Base-by-base conservation (phyloP, 805 yeast species). In the Spathaspora girioi region DNA sequence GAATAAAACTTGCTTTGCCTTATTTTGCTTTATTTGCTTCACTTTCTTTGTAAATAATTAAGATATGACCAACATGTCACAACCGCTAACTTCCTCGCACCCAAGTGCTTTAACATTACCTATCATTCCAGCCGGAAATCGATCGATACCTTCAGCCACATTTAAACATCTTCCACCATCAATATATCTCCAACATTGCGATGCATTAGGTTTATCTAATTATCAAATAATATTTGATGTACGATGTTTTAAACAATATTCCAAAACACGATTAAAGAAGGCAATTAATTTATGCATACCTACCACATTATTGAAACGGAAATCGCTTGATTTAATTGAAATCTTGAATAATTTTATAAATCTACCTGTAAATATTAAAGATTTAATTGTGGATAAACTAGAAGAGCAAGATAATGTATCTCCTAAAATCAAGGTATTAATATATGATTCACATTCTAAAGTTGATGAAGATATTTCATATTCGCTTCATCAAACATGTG, bases 271-370 rank as follows among this genome's bases (percentile, higher is more conserved):
- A 49, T 50, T 76, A 14, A 54, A 51, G 12, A 53, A 60, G 23
- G 59, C 80, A 18, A 55, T 69, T 52, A 73, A 75, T 54, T 59
- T 74, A 15, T 75, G 79, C 54, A 60, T 76, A 12, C 80, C 80
- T 10, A 67, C 78, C 2, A 76, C 80, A 1, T 63, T 76, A 23
- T 56, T 76, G 31, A 75, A 75, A 54, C 56, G 80, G 47, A 63
- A 60, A 41, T 64, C 71, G 29, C 70, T 68, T 48, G 65, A 60
- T 47, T 54, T 76, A 31, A 52, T 55, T 6, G 68, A 68, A 29
- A 42, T 42, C 10, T 65, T 75, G 19, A 51, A 75, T 23, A 64
- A 66, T 35, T 60, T 73, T 7, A 63, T 67, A 53, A 65, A 60
- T 41, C 56, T 70, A 27, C 58, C 69, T 1, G 53, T 54, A 1